Base-by-base conservation (phyloP, 768 basidiomycete genomes). In the Naganishia onofrii region DNA sequence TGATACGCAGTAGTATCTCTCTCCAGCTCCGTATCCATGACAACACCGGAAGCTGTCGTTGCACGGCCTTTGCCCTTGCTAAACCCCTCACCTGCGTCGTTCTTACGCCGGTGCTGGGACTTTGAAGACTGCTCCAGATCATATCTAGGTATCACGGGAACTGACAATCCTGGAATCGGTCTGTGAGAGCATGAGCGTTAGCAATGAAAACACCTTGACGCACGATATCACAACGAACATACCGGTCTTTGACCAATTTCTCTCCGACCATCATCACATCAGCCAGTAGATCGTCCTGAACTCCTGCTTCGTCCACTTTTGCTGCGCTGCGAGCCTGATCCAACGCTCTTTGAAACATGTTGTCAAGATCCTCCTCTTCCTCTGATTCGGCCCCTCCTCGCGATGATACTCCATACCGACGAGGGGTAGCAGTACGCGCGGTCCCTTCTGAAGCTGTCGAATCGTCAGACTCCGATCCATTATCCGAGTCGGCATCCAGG, bases 201-300 rank as follows among this genome's bases (percentile, higher is more conserved):
- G 54, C 19, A 58, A 38, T 7, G 19, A 31, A 9, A 23, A 51
- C 48, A 12, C 48, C 1, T 3, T 3, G 13, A n/a, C n/a, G 13
- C 48, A 23, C 34, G 34, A n/a, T 36, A 32, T n/a, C n/a, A n/a
- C n/a, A n/a, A n/a, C n/a, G 32, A 32, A 44, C 60, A 19, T 44
- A 63, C 60, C 60, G 36, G 23, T 63, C 60, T 36, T 63, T 63
- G 42, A 63, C 38, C 8, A 26, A 8, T 26, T 63, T 63, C 12
- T 63, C 60, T 13, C 23, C 60, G 7, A 63, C 60, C 36, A 63
- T 44, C 60, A 63, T 44, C 60, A 63, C 38, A 63, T 63, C 60
- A 26, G 60, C 60, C 38, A 46, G 60, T n/a, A 63, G 19, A 21
- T 63, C 60, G 34, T 63, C 60, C 42, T 63, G 42, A 21, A 63